phyloP scores from a whole-genome alignment of 2,329 filamentous ascomycete species.

The Emergomyces africanus region DNA sequence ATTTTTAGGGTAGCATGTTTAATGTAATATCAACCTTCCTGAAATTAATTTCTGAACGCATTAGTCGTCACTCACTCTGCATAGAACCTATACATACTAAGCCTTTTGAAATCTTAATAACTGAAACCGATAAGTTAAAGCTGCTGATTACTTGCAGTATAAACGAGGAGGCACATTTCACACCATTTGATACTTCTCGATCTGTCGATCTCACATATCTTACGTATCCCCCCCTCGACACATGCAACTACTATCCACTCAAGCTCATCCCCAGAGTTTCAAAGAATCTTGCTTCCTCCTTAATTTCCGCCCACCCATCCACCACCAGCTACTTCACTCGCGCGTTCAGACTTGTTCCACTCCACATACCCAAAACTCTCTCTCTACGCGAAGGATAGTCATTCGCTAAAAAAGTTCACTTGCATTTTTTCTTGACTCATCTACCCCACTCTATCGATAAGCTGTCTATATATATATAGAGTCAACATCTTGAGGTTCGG shows the following conservation, averaged over 20 bases:
- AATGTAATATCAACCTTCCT: background rate
- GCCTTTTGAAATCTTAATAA: background rate
- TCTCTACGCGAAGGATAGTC: constrained; percentile 21
- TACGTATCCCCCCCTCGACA: background rate
- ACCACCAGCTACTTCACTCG: background rate
- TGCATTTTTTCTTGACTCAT: constrained; percentile 27
- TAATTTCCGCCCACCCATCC: background rate
- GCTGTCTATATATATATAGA: constrained; percentile 35
- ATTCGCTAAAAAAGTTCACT: constrained; percentile 28
- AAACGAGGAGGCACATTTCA: background rate
- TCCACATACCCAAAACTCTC: constrained; percentile 7
- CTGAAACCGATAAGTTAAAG: background rate
- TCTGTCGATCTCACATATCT: background rate
- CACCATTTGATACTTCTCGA: background rate
- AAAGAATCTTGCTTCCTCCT: background rate
- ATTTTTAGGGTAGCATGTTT: background rate
- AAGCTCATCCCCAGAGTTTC: background rate
- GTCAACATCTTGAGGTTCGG: constrained; percentile 33
- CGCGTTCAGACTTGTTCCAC: constrained; percentile 1
- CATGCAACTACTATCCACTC: background rate
- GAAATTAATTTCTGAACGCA: background rate
- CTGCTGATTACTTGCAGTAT: background rate
- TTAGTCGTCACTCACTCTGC: background rate
- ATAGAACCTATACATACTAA: background rate
- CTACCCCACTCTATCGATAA: constrained; percentile 33